Evolutionary conservation across 768 basidiomycete genomes (phyloP), one percentile per base, ranked within the genome.

Genomic region (Phylloporus sp.): DNA sequence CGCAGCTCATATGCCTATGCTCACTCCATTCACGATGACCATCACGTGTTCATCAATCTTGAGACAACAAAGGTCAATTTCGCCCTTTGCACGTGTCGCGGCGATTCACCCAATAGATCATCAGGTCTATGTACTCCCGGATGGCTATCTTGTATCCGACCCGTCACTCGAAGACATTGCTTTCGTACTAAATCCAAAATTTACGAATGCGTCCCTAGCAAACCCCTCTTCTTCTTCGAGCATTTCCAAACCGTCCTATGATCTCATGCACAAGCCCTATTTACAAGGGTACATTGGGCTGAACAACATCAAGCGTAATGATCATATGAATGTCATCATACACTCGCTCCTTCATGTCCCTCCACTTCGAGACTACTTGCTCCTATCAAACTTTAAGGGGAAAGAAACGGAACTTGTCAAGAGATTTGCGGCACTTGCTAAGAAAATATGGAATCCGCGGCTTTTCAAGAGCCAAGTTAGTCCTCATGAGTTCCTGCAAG

Each of bases 401-500:
- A 90, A 89, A 62, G 81, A 89, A 52, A 73, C 90, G 7, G 96
- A 99, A 62, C 79, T 98, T 44, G 72, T 97, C 33, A 86, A 82
- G 59, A 83, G 96, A 20, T 90, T 98, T 58, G 84, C 90, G 15
- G 75, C 79, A 11, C 77, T 99, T 17, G 84, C 90, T 3, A 91
- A 91, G 67, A 93, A 98, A 68, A 62, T 97, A 31, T 99, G 96
- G 96, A 98, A 96, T 68, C 91, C 94, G 9, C 75, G 84, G 41
- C 70, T 95, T 46, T 99, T 99, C 80, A 99, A 99, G 68, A 86
- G 88, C 50, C 96, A 99, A 76, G 93, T 97, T 57, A 90, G 86
- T 56, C 96, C 96, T n/a, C 96, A 99, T 64, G 96, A 99, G 64
- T 93, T 98, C 65, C 70, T 99, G 46, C 96, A 99, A 68, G 96